Evolutionary conservation across 805 yeast genomes (phyloP).

Genomic region (Phaffomyces opuntiae): DNA sequence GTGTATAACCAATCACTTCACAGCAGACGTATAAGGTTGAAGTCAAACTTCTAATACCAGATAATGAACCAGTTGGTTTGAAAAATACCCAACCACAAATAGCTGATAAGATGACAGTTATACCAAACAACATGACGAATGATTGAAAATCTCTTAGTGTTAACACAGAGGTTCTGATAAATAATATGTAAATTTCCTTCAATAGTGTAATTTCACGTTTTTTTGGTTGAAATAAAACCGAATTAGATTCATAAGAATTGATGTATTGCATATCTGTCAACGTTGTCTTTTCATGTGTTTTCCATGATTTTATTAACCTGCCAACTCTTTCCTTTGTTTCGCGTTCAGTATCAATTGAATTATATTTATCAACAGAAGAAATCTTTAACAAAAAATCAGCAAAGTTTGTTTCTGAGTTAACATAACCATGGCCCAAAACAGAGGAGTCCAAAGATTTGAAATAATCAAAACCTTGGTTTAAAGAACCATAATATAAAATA

Average conservation of each 20-base stretch:
- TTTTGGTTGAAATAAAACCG: constrained; percentile 10
- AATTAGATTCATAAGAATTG: constrained; percentile 7
- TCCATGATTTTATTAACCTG: constrained; percentile 12
- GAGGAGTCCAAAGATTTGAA: constrained; percentile 40
- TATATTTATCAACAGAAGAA: constrained; percentile 46
- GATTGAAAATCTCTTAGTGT: constrained; percentile 48
- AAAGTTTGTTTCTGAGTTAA: constrained; percentile 34
- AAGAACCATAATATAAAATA: constrained; percentile 37
- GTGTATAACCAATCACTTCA: constrained; percentile 49
- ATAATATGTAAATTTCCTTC: constrained; percentile 37
- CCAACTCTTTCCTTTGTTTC: constrained; percentile 25
- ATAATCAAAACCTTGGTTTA: constrained; percentile 40
- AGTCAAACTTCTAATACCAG: constrained; percentile 58
- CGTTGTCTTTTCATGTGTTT: not conserved
- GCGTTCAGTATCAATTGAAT: constrained; percentile 26
- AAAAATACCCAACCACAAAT: constrained; percentile 74
- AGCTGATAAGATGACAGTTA: constrained; percentile 44
- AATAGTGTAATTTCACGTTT: constrained; percentile 29
- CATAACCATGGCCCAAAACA: constrained; percentile 34
- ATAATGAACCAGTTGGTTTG: constrained; percentile 49
- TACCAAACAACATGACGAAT: constrained; percentile 33
- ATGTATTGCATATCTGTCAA: not conserved
- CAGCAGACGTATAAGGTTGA: constrained; percentile 47
- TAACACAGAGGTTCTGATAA: constrained; percentile 38
- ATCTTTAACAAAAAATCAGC: constrained; percentile 56